Base-by-base conservation (phyloP, 306 rosid genomes). In the Malus sieversii region DNA sequence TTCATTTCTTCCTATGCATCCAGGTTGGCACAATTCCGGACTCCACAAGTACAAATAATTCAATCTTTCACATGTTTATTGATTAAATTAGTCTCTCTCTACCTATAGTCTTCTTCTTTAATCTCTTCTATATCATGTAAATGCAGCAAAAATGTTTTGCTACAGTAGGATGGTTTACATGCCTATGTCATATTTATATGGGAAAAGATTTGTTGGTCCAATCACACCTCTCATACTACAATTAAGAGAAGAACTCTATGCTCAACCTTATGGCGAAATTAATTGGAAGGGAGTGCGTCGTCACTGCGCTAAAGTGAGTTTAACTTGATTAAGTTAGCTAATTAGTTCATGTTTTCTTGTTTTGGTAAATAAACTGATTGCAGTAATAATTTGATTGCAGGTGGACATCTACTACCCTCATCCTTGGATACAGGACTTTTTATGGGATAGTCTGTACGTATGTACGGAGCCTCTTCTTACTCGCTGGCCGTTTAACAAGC, bases 161-260 rank as follows among this genome's bases (percentile, higher is more conserved):
- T 90, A 90, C 25, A 87, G 89, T 29, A 87, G 97, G 9, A 70
- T 84, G 85, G 87, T 87, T 15, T 87, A 88, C 82, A 83, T 90
- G 91, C 91, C 93, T 4, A 90, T 90, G 96, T 90, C 96, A 8
- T 90, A 90, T 67, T 76, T 90, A 33, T 88, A 86, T 68, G 92
- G 96, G 5, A 90, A 75, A 75, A 83, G 90, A 40, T 90, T 90
- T 81, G 90, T 85, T 51, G 91, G 89, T 35, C 90, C 86, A 57
- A 88, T 88, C 70, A 91, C 96, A n/a, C 83, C 90, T n/a, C 93
- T 91, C 15, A 81, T 88, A 68, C 80, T 80, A 59, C 83, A 85
- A 3, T 74, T 88, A 74, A 84, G 90, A 63, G 85, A 78, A 22
- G 97, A 92, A 58, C 84, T 87, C 4, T 72, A 53, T 30, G 22